Conservation (phyloP, 805 yeast species). For the Jamesozyma spencerorum region DNA sequence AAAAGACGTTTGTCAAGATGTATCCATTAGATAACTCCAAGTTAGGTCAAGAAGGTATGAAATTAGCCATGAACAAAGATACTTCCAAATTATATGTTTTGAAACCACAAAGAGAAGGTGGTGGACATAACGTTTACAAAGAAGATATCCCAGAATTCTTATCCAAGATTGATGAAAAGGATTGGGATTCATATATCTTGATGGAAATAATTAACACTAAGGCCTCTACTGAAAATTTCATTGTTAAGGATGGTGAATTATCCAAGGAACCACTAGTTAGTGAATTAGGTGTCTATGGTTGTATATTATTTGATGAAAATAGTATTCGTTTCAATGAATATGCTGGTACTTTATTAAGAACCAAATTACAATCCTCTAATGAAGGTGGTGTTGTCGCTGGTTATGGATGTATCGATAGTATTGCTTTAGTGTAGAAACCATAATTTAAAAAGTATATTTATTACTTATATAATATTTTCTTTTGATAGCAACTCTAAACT, state of each 20-base stretch:
- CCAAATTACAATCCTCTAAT: slow-evolving; percentile 76
- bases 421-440: slow-evolving; percentile 26
- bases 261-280: slow-evolving; percentile 70
- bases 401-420: slow-evolving; percentile 89
- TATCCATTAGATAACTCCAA: slow-evolving; percentile 73
- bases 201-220: slow-evolving; percentile 85
- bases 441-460: background rate
- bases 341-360: slow-evolving; percentile 81
- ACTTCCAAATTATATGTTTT: slow-evolving; percentile 48
- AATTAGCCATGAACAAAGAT: slow-evolving; percentile 51
- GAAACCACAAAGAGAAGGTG: slow-evolving; percentile 98
- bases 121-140: slow-evolving; percentile 90
- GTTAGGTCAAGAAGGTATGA: slow-evolving; percentile 52
- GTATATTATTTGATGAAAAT: slow-evolving; percentile 61
- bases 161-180: slow-evolving; percentile 45
- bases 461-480: background rate
- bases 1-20: slow-evolving; percentile 68
- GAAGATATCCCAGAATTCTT: slow-evolving; percentile 74
- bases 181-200: slow-evolving; percentile 85
- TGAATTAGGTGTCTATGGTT: slow-evolving; percentile 88
- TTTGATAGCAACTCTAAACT: slow-evolving; percentile 21
- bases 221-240: slow-evolving; percentile 55
- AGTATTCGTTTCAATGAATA: slow-evolving; percentile 53
- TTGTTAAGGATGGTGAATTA: slow-evolving; percentile 57
- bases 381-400: slow-evolving; percentile 99